Evolutionary conservation across 1,284 basidiomycete species (phyloP).

Genomic region (Moniliophthora roreri): DNA sequence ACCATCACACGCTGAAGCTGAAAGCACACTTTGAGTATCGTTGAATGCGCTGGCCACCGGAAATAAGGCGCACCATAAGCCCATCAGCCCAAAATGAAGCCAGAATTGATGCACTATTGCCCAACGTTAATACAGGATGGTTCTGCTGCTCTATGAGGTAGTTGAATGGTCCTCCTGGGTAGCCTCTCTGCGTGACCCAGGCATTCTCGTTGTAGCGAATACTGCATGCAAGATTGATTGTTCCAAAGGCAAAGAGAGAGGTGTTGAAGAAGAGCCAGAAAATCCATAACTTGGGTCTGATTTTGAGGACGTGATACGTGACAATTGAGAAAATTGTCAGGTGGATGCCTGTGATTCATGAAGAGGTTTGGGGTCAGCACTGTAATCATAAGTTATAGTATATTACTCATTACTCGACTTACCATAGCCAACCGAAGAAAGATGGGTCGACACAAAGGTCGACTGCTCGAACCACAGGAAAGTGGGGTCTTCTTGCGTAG

Average conservation of each 20-base stretch:
- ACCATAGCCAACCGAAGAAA: slow-evolving; percentile 25
- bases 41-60: not conserved
- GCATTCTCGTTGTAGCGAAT: slow-evolving; percentile 28
- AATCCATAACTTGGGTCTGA: not conserved
- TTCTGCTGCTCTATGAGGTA: slow-evolving; percentile 7
- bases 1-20: slow-evolving; percentile 19
- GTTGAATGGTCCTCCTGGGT: slow-evolving; percentile 21
- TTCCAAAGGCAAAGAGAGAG: slow-evolving; percentile 23
- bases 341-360: slow-evolving; percentile 20
- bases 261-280: slow-evolving; percentile 22
- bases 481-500: slow-evolving; percentile 17
- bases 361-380: too few relatives aligned
- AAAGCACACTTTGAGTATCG: not conserved
- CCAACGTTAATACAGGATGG: slow-evolving; percentile 4
- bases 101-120: slow-evolving; percentile 6
- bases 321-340: slow-evolving; percentile 19
- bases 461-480: slow-evolving; percentile 24
- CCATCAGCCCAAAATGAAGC: slow-evolving; percentile 10
- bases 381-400: not conserved
- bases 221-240: slow-evolving; percentile 27
- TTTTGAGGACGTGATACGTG: slow-evolving; percentile 15
- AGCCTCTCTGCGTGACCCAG: slow-evolving; percentile 28
- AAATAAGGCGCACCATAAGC: slow-evolving; percentile 2
- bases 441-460: slow-evolving; percentile 23
- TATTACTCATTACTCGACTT: slow-evolving; percentile 1